Evolutionary conservation across 1,139 yeast genomes (phyloP).

Genomic region (Protomyces pachydermus): DNA sequence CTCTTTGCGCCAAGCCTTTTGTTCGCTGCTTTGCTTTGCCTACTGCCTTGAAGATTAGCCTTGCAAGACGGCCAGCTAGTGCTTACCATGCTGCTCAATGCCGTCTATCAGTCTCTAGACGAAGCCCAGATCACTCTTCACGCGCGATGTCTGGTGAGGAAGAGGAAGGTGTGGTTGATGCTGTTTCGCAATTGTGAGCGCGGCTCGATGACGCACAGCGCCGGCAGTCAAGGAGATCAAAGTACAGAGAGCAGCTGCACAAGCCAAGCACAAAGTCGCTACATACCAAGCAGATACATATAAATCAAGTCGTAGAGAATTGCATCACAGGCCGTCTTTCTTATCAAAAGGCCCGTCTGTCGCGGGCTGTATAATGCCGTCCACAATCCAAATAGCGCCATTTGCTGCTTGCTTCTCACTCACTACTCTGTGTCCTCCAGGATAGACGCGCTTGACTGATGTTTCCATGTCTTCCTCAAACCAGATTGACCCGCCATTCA

Average conservation of each 20-base stretch:
- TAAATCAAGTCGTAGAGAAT: background rate
- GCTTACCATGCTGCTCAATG: too few relatives aligned
- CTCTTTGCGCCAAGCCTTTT: slow-evolving; percentile 18
- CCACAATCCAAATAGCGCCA: slow-evolving; percentile 14
- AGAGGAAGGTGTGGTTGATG: background rate
- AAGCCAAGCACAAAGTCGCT: too few relatives aligned
- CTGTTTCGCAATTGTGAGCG: too few relatives aligned
- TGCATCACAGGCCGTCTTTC: background rate
- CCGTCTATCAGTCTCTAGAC: background rate
- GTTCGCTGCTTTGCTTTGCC: slow-evolving; percentile 24
- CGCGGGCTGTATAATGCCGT: slow-evolving; percentile 2
- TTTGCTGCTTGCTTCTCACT: slow-evolving; percentile 15
- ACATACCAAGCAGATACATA: background rate
- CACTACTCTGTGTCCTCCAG: slow-evolving; percentile 11
- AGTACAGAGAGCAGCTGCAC: too few relatives aligned
- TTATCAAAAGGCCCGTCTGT: background rate
- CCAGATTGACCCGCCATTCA: background rate
- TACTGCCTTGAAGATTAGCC: too few relatives aligned
- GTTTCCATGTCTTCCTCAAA: background rate
- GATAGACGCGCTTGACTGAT: slow-evolving; percentile 3
- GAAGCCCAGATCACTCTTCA: too few relatives aligned
- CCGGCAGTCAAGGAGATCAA: too few relatives aligned
- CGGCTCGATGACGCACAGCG: too few relatives aligned
- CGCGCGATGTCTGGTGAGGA: background rate
- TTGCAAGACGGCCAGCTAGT: slow-evolving; percentile 2